These are phyloP conservation scores for Trichoderma endophyticum DNA, from an alignment of 2,329 filamentous ascomycete genomes.

Conservation along the genomic window DNA sequence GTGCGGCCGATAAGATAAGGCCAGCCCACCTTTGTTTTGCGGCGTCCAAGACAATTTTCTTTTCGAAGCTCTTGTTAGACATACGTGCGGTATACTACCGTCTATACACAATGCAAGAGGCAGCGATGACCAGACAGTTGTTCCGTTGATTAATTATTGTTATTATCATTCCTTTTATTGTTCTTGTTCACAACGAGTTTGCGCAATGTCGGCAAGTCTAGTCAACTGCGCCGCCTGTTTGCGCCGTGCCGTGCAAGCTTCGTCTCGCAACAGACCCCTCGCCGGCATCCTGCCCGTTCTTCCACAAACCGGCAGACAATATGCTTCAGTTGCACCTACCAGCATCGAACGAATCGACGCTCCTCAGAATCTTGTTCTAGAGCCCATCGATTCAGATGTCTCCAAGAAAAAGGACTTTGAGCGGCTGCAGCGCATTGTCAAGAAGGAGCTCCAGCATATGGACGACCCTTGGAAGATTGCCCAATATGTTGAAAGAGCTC, in stretches of 20 bases:
- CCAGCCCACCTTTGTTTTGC: neutral
- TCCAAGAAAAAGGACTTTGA: constrained; percentile 25
- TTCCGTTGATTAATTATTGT: neutral
- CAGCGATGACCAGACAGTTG: neutral
- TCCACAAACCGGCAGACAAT: constrained; percentile 18
- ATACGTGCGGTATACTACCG: neutral
- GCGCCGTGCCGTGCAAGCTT: constrained; percentile 26
- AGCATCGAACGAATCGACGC: constrained; percentile 22
- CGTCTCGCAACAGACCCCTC: constrained; percentile 10
- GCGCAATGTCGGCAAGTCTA: constrained; percentile 7
- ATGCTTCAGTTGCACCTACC: constrained; percentile 19
- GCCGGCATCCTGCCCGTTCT: constrained; percentile 8
- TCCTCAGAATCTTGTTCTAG: constrained; percentile 24
- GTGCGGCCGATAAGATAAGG: constrained; percentile 13
- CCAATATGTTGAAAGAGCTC: constrained; percentile 58
- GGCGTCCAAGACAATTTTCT: neutral
- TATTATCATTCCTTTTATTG: too few relatives aligned
- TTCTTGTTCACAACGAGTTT: too few relatives aligned
- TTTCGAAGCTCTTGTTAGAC: too few relatives aligned
- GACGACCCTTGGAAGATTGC: constrained; percentile 72
- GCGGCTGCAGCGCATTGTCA: constrained; percentile 38
- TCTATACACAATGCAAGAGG: neutral
- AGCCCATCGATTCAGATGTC: constrained; percentile 17
- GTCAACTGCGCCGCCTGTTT: constrained; percentile 24
- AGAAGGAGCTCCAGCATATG: constrained; percentile 59